Conservation (phyloP, 1,284 basidiomycete species). For the Naganishia liquefaciens region DNA sequence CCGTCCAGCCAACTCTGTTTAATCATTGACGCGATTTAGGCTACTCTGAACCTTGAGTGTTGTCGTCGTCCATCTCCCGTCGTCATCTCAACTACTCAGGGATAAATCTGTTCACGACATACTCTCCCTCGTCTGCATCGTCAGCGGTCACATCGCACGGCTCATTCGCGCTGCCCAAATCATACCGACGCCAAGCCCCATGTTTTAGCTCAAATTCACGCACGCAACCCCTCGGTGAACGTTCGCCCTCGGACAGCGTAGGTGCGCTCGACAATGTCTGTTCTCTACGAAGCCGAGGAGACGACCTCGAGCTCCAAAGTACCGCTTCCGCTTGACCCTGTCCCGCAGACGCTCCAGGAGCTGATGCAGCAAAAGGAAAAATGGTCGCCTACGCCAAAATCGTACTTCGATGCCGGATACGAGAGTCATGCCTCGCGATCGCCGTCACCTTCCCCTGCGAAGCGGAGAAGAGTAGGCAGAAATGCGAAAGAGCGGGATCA, state of each 20-base stretch:
- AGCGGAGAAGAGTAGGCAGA: constrained; percentile 14
- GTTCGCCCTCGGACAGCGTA: neutral
- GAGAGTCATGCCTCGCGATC: constrained; percentile 11
- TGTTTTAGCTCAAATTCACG: constrained; percentile 9
- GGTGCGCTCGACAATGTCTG: constrained; percentile 7
- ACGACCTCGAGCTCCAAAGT: constrained; percentile 8
- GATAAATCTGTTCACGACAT: neutral
- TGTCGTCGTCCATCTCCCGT: neutral
- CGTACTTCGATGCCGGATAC: constrained; percentile 13
- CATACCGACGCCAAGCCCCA: neutral
- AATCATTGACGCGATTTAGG: constrained; percentile 20
- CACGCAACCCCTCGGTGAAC: too few species aligned
- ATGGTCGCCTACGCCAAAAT: constrained; percentile 23
- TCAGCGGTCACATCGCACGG: neutral
- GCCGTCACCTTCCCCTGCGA: constrained; percentile 10
- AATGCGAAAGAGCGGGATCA: neutral
- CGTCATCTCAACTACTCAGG: too few species aligned
- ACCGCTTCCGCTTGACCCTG: constrained; percentile 19
- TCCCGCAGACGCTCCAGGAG: constrained; percentile 21
- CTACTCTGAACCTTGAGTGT: neutral
- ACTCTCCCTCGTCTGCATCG: neutral
- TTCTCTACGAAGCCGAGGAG: neutral
- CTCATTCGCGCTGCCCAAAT: neutral
- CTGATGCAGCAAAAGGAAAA: constrained; percentile 22
- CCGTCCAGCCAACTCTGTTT: constrained; percentile 14